Conservation (phyloP, 2,329 filamentous ascomycete genomes). For the Periconia macrospinosa region DNA sequence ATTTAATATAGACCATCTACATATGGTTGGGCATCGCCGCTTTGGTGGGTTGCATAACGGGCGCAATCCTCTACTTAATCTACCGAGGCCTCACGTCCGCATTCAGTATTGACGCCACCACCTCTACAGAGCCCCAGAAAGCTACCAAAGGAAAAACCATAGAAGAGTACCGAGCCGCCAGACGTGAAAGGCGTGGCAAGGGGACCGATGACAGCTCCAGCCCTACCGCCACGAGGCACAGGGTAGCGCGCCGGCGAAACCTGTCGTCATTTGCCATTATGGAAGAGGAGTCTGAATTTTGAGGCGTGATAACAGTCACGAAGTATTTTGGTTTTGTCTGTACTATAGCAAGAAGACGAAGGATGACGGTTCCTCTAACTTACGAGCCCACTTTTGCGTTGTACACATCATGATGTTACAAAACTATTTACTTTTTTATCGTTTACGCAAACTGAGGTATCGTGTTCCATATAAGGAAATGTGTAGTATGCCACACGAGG, state of each 20-base stretch:
- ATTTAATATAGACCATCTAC: slow-evolving; percentile 43
- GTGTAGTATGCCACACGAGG: no score
- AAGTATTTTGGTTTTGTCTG: no score
- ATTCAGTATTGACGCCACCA: slow-evolving; percentile 44
- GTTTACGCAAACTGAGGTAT: no score
- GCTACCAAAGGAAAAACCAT: slow-evolving; percentile 23
- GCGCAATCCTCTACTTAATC: slow-evolving; percentile 60
- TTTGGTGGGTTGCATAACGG: slow-evolving; percentile 66
- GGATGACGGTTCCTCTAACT: no score
- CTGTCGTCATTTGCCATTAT: slow-evolving; percentile 65
- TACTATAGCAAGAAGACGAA: no score
- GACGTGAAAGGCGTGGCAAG: slow-evolving; percentile 26
- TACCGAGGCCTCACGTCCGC: slow-evolving; percentile 59
- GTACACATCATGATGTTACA: no score
- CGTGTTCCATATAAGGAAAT: no score
- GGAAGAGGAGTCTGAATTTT: slow-evolving; percentile 64
- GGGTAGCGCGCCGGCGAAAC: slow-evolving; percentile 41
- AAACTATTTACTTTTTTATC: no score
- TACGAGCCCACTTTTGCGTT: no score
- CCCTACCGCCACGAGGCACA: slow-evolving; percentile 35
- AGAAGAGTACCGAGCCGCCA: slow-evolving; percentile 31
- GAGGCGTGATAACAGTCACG: slow-evolving; percentile 8
- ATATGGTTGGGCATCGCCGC: slow-evolving; percentile 68
- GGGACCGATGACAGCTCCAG: slow-evolving; percentile 16
- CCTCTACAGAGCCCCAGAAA: slow-evolving; percentile 7